These are phyloP conservation scores for Cladophialophora bantiana DNA, from an alignment of 2,329 filamentous ascomycete genomes.

Conservation along the genomic window DNA sequence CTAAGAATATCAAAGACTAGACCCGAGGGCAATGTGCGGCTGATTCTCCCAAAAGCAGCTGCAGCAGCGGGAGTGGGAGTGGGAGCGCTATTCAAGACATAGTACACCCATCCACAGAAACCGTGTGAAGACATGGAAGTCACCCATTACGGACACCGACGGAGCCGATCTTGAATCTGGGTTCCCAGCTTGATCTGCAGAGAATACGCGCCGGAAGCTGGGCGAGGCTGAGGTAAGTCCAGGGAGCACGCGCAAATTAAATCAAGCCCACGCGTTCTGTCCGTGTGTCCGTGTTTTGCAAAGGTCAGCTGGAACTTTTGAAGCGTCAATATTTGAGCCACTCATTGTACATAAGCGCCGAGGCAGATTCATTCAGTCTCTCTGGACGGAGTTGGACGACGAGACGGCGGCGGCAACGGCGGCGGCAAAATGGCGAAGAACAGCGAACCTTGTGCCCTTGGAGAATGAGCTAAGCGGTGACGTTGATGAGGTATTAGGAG, in stretches of 20 bases:
- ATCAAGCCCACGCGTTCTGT: background rate
- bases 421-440: no score
- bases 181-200: background rate
- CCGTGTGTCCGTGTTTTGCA: no score
- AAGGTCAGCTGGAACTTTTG: constrained; percentile 2
- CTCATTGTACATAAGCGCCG: background rate
- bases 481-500: no score
- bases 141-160: background rate
- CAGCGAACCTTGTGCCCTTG: no score
- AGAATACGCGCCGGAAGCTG: background rate
- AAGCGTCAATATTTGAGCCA: background rate
- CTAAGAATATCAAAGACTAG: background rate
- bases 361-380: background rate
- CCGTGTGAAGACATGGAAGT: background rate
- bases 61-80: background rate
- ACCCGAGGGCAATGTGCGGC: background rate
- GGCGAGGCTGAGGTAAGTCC: background rate
- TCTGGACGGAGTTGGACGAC: background rate
- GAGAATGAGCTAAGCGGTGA: no score
- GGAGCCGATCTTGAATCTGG: background rate
- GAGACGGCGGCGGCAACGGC: no score
- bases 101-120: background rate
- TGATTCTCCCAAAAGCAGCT: background rate
- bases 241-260: background rate
- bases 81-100: background rate